Evolutionary conservation across 768 basidiomycete genomes (phyloP), one percentile per base, ranked within the genome.

Genomic region (Fomitopsis serialis): DNA sequence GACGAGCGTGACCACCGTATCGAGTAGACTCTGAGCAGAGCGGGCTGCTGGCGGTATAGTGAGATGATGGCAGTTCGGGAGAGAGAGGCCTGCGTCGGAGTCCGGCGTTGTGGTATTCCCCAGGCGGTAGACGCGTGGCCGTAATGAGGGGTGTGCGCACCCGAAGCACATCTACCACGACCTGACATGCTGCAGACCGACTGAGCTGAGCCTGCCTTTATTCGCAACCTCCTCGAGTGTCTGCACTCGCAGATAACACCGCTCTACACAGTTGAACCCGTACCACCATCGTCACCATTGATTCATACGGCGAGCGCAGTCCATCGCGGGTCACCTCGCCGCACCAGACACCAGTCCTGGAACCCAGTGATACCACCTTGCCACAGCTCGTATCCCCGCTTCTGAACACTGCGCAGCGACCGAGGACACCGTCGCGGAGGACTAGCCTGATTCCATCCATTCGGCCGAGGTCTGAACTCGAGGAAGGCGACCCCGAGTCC

Each of bases 401-500:
- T 19, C 52, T 54, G 34, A 49, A 25, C 21, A 25, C 45, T 21
- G 42, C 37, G 8, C 42, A 21, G 44, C 22, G 6, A 23, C 11
- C 42, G 17, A 46, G 42, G 48, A 22, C 52, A 47, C n/a, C 25
- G 6, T 17, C 42, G 22, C 19, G 37, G 10, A 35, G 42, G 32
- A n/a, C 44, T 42, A 60, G 60, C 55, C 73, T 84, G 64, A 74
- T 89, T 61, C 87, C 87, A 58, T 72, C 82, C 59, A 83, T 81
- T 56, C 83, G 85, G 68, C 70, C 78, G 45, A 73, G 82, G 71
- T 74, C 78, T 58, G 78, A 82, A 66, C 77, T 81, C 68, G 84
- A 86, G 72, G 77, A 78, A 58, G 62, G 55, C 59, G 63, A 63
- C 54, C 54, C 59, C 59, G 62, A 64, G 61, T 58, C 56, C 36